phyloP scores from a whole-genome alignment of 345 rosid genomes.

The Arabidopsis arenosa region DNA sequence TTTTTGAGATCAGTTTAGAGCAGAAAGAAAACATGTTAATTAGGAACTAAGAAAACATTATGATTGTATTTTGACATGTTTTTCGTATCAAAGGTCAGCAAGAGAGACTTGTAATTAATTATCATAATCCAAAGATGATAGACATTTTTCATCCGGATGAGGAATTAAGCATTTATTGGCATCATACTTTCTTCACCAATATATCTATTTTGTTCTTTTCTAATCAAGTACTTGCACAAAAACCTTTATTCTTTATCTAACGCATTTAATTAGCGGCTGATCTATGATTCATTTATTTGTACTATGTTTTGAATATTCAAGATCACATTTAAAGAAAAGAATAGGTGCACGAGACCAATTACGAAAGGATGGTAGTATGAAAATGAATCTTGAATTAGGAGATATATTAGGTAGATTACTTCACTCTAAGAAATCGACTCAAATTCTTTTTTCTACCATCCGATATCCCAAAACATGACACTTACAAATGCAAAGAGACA shows the following conservation, averaged over 20 bases:
- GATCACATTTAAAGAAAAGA: neutral
- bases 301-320: neutral
- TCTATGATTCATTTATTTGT: neutral
- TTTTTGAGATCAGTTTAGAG: neutral
- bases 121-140: neutral
- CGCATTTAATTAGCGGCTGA: neutral
- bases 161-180: neutral
- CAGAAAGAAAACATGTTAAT: neutral
- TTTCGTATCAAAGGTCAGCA: neutral
- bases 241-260: neutral
- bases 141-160: slow-evolving; percentile 5
- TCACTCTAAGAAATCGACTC: neutral
- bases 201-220: neutral
- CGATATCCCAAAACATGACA: neutral
- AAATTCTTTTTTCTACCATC: neutral
- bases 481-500: neutral
- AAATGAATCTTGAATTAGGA: neutral
- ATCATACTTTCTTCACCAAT: neutral
- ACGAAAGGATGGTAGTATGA: neutral
- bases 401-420: neutral
- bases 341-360: neutral
- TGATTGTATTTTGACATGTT: neutral
- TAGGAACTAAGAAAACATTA: neutral
- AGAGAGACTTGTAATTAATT: neutral
- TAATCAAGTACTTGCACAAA: neutral